phyloP scores from a whole-genome alignment of 2,329 filamentous ascomycete genomes.

The Diaporthe aspalathi region DNA sequence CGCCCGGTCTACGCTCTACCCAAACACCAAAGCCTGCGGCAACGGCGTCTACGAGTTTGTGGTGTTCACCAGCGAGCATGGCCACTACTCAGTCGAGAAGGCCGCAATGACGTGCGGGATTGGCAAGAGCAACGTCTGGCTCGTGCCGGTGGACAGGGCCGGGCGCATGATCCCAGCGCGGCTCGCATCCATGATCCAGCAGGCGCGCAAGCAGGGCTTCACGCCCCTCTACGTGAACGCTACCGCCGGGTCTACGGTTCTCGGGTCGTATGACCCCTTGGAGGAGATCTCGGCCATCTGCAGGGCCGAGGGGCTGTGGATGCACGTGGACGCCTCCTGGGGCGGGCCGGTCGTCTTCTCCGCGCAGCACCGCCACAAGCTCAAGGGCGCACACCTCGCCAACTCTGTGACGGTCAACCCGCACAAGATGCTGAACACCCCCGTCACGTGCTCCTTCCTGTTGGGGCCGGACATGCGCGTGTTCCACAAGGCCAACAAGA shows the following conservation, averaged over 20 bases:
- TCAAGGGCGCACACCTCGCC: conserved; percentile 78
- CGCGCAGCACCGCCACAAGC: conserved; percentile 61
- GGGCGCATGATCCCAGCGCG: conserved; percentile 78
- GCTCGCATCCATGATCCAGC: conserved; percentile 71
- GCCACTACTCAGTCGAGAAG: conserved; percentile 95
- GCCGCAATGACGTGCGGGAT: conserved; percentile 92
- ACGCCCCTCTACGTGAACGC: conserved; percentile 96
- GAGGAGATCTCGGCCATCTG: conserved; percentile 76
- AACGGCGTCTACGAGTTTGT: conserved; percentile 76
- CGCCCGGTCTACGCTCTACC: conserved; percentile 87
- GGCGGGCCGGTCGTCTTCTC: conserved; percentile 87
- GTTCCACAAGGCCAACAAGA: conserved; percentile 86
- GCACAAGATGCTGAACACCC: conserved; percentile 96
- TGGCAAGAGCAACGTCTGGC: conserved; percentile 77
- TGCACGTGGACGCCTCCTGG: conserved; percentile 95
- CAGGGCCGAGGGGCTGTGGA: conserved; percentile 79
- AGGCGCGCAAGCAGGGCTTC: conserved; percentile 73
- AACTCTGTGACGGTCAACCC: conserved; percentile 90
- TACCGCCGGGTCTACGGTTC: conserved; percentile 92
- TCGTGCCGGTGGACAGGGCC: conserved; percentile 76
- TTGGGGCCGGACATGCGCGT: conserved; percentile 79
- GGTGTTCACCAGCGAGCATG: conserved; percentile 88
- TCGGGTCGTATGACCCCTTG: conserved; percentile 90
- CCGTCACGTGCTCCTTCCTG: conserved; percentile 90
- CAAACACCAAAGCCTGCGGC: conserved; percentile 79